These are phyloP conservation scores for Thozetella sp. DNA, from an alignment of 495 filamentous ascomycete species.

Conservation along the genomic window DNA sequence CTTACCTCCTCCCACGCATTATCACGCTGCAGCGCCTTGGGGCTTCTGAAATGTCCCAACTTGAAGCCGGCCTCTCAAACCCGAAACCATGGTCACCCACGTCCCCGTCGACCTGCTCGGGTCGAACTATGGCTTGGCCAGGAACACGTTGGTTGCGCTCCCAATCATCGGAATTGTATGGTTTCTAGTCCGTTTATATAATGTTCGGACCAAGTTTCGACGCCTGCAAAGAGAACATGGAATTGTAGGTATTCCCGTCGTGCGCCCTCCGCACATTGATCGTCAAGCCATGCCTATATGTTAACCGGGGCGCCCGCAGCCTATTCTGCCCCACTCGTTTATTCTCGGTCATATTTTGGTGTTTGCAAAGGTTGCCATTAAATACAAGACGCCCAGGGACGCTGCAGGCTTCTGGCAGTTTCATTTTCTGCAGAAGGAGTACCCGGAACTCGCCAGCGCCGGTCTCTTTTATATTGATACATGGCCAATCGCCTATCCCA, in stretches of 20 bases:
- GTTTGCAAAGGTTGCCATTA: conserved; percentile 19
- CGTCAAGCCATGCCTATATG: no score
- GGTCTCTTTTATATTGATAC: conserved; percentile 42
- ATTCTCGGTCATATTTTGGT: conserved; percentile 34
- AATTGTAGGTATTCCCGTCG: conserved; percentile 22
- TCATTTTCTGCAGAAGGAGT: conserved; percentile 16
- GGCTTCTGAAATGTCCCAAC: no score
- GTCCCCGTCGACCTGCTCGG: no score
- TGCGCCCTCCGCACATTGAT: no score
- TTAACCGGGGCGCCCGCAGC: no score
- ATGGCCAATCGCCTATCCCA: conserved; percentile 40
- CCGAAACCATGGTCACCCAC: no score
- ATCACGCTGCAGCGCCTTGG: no score
- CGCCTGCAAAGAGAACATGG: conserved; percentile 23
- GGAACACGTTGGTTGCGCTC: no score
- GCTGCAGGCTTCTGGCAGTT: conserved; percentile 16
- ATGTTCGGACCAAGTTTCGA: conserved; percentile 20
- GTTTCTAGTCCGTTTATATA: conserved; percentile 24
- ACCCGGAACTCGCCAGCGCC: conserved; percentile 20
- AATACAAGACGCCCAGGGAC: conserved; percentile 19
- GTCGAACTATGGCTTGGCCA: no score
- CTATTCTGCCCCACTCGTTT: conserved; percentile 37
- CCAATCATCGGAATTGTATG: no score
- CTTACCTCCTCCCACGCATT: no score
- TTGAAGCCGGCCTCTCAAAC: no score